Evolutionary conservation across 345 rosid species (phyloP), one percentile per base, ranked within the genome.

Genomic region (Eucalyptus pumila): DNA sequence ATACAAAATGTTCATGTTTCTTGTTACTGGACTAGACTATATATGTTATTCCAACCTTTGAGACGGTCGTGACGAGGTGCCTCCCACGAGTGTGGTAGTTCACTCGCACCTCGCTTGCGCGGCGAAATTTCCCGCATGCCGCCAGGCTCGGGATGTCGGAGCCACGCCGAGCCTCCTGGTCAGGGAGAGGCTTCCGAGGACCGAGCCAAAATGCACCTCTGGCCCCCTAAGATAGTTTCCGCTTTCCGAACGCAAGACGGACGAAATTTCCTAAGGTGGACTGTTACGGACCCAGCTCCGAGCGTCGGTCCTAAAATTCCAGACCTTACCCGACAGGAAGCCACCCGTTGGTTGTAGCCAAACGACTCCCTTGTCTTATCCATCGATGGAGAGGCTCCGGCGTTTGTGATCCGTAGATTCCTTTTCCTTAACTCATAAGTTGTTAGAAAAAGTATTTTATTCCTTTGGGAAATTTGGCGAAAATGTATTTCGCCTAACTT

Each of bases 41-140:
- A 69, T 21, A 32, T 34, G 11, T 21, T 52, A 52, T 69, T 9
- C 7, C 26, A 6, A 69, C 24, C 42, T 69, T 2, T 19, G 42
- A 67, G 42, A 32, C 6, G 2, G 40, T 32, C 4, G 17, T 8
- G 19, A 14, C 4, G 9, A 17, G 16, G 72, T 65, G 40, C 37
- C 3, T 3, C 80, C 8, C 42, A 9, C 13, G 13, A 56, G 62
- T 2, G 6, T 24, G 6, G 62, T 9, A 21, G 83, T 40, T 37
- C 83, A 6, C 14, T 10, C 9, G 3, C 47, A 21, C 27, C 2
- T 11, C 0, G 5, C 0, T 1, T 5, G 8, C 14, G 2, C 8
- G 9, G 6, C 14, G 14, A 76, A 76, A 76, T 37, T 76, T 76
- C 47, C 83, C 3, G 14, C 27, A 1, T 40, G 1, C 27, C 5